These are phyloP conservation scores for Boletellus ananas DNA, from an alignment of 768 basidiomycete species.

Conservation along the genomic window DNA sequence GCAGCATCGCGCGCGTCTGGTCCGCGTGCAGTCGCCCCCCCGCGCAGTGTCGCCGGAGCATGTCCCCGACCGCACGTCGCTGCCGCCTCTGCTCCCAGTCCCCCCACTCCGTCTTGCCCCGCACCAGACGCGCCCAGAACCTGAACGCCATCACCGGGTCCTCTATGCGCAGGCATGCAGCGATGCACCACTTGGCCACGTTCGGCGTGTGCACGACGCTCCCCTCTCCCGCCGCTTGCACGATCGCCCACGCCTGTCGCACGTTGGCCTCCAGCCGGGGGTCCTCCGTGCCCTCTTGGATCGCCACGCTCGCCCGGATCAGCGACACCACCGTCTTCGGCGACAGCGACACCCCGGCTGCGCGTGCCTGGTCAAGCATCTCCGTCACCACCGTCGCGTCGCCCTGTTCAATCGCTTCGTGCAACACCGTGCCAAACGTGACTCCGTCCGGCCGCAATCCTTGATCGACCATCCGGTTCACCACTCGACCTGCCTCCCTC, in stretches of 20 bases:
- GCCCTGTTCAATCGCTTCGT: constrained; percentile 47
- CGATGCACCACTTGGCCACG: constrained; percentile 50
- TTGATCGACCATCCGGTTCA: constrained; percentile 47
- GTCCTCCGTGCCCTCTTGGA: constrained; percentile 24
- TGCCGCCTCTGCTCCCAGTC: constrained; percentile 43
- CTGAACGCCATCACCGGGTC: constrained; percentile 52
- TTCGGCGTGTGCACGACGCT: constrained; percentile 40
- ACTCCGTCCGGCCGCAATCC: constrained; percentile 52
- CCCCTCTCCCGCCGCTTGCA: constrained; percentile 36
- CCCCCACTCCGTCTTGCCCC: constrained; percentile 42
- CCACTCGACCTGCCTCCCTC: constrained; percentile 40
- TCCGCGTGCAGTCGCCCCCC: constrained; percentile 25
- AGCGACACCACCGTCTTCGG: constrained; percentile 48
- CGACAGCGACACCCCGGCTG: constrained; percentile 37
- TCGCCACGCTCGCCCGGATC: constrained; percentile 39
- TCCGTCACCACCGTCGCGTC: constrained; percentile 42
- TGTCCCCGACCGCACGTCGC: constrained; percentile 40
- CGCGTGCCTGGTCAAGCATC: constrained; percentile 40
- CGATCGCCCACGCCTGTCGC: constrained; percentile 38
- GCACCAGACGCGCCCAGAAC: constrained; percentile 55
- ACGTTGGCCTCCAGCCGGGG: constrained; percentile 34
- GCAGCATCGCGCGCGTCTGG: constrained; percentile 19
- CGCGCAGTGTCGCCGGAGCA: constrained; percentile 29
- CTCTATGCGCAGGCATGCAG: constrained; percentile 44
- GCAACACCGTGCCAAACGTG: constrained; percentile 60